Conservation (phyloP, 768 basidiomycete species). For the Pseudohyphozyma bogoriensis region DNA sequence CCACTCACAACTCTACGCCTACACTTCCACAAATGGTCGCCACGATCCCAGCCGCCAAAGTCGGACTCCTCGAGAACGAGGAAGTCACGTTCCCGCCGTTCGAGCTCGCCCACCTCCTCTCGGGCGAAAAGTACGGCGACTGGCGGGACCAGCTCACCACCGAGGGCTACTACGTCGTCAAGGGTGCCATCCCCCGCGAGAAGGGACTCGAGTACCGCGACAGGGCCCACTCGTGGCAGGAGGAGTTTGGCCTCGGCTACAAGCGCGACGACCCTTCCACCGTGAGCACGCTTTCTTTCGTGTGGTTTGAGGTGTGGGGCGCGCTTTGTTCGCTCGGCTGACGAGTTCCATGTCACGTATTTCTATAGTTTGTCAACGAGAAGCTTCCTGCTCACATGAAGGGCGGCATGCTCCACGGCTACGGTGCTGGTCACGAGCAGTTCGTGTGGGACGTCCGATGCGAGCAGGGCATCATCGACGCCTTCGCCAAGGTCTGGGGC, state of each 20-base stretch:
- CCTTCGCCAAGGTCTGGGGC: constrained; percentile 35
- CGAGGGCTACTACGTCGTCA: constrained; percentile 32
- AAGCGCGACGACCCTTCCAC: constrained; percentile 6
- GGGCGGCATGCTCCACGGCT: constrained; percentile 31
- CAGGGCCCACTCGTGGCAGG: constrained; percentile 27
- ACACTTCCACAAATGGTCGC: too few relatives aligned
- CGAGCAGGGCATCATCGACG: constrained; percentile 31
- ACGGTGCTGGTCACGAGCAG: neutral
- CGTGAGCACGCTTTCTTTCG: too few relatives aligned
- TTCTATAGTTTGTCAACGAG: neutral
- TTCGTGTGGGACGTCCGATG: constrained; percentile 16
- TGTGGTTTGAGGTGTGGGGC: too few relatives aligned
- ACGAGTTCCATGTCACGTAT: too few relatives aligned
- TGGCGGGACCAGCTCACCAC: constrained; percentile 21
- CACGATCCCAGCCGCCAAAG: too few relatives aligned
- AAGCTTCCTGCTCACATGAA: neutral
- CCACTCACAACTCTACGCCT: too few relatives aligned
- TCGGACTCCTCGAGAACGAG: too few relatives aligned
- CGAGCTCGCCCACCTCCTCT: neutral
- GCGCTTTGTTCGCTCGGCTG: too few relatives aligned
- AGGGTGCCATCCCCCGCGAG: constrained; percentile 32
- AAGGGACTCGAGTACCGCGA: constrained; percentile 27
- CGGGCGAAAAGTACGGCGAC: constrained; percentile 2
- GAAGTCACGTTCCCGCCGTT: constrained; percentile 1
- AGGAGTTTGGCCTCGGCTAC: neutral